Evolutionary conservation across 805 yeast species (phyloP).

Genomic region (Lipomyces yamanashiensis): DNA sequence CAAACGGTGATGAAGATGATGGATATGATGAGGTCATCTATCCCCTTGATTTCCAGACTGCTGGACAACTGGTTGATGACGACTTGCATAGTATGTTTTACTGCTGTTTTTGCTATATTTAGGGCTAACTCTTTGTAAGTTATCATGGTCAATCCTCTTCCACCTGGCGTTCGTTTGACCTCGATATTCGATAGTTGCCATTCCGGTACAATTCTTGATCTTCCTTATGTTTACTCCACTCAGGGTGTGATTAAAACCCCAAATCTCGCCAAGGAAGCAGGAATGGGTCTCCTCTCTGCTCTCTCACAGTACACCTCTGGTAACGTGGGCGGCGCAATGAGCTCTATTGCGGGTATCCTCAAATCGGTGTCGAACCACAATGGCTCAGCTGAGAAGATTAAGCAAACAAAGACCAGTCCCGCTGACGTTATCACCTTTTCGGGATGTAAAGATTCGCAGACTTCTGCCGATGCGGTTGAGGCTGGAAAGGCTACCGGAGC

Average conservation of each 20-base stretch:
- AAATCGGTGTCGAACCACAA: constrained; percentile 41
- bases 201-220: constrained; percentile 79
- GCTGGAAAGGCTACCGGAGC: constrained; percentile 80
- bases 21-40: constrained; percentile 74
- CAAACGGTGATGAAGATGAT: constrained; percentile 75
- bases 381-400: constrained; percentile 50
- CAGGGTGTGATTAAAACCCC: constrained; percentile 85
- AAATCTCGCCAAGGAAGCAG: constrained; percentile 74
- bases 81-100: constrained; percentile 57
- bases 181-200: constrained; percentile 86
- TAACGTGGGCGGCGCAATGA: constrained; percentile 55
- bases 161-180: constrained; percentile 74
- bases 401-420: constrained; percentile 64
- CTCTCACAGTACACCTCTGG: constrained; percentile 65
- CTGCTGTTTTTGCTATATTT: background rate
- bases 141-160: constrained; percentile 69
- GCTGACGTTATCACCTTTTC: constrained; percentile 78
- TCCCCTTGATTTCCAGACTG: constrained; percentile 70
- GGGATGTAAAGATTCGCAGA: constrained; percentile 84
- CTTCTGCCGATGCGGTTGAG: constrained; percentile 79
- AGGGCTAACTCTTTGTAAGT: constrained; percentile 29
- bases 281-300: constrained; percentile 65
- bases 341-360: constrained; percentile 48
- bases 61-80: constrained; percentile 76
- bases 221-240: constrained; percentile 80